Evolutionary conservation across 306 rosid species (phyloP).

Genomic region (Geum urbanum): DNA sequence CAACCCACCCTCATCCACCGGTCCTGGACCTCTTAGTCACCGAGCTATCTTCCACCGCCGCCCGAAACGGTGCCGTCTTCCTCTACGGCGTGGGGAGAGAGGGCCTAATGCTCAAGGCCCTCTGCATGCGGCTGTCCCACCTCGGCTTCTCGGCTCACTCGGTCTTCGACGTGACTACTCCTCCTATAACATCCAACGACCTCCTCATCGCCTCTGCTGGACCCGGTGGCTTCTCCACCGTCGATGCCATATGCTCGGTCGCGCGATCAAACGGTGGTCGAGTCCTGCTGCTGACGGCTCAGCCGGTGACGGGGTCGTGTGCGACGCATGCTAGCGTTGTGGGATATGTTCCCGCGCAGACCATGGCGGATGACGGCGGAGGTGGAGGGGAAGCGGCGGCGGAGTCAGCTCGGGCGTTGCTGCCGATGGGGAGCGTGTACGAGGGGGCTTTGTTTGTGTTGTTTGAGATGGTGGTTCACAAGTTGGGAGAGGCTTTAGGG

Average conservation of each 20-base stretch:
- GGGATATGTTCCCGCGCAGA: constrained; percentile 81
- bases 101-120: constrained; percentile 80
- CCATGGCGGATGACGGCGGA: constrained; percentile 71
- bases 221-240: constrained; percentile 86
- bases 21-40: constrained; percentile 49
- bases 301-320: constrained; percentile 73
- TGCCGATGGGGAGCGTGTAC: constrained; percentile 87
- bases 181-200: constrained; percentile 56
- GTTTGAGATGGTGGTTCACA: constrained; percentile 84
- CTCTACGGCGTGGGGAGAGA: constrained; percentile 89
- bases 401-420: constrained; percentile 52
- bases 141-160: constrained; percentile 68
- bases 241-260: constrained; percentile 64
- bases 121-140: constrained; percentile 82
- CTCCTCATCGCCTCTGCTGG: constrained; percentile 86
- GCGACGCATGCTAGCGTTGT: constrained; percentile 55
- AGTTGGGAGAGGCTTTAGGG: constrained; percentile 53
- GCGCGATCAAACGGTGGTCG: constrained; percentile 61
- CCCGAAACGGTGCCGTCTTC: constrained; percentile 49
- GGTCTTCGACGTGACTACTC: constrained; percentile 83
- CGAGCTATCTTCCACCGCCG: constrained; percentile 47
- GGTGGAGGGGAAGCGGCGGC: constrained; percentile 20
- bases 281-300: constrained; percentile 77
- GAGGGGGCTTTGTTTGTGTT: constrained; percentile 89
- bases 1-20: constrained; percentile 54